Evolutionary conservation across 495 filamentous ascomycete genomes (phyloP), one percentile per base, ranked within the genome.

Genomic region (Amorphotheca resinae): DNA sequence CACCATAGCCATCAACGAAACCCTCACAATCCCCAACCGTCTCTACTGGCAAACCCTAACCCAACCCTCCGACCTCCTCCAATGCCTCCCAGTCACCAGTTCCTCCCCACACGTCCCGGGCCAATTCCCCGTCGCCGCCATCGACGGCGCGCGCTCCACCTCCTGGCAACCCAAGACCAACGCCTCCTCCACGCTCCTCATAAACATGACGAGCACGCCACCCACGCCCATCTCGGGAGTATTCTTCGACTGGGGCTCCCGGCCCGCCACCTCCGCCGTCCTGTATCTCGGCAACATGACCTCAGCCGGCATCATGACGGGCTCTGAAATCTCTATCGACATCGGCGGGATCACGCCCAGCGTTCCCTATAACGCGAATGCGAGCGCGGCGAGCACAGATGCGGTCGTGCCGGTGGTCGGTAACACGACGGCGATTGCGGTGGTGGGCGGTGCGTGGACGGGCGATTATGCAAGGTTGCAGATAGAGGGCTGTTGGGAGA

Each of bases 81-180:
- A 88, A 63, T 87, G 82, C 60, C 64, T 65, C 14, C 65, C 75
- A 1, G 70, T 72, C 9, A 49, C 51, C 21, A 77, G 76, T 0
- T 42, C 53, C 0, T 51, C 68, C 36, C 50, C 49, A 0, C 80
- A 73, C 56, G 61, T 69, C 20, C 66, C 75, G 0, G 83, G 83
- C 18, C 83, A 88, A 57, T 82, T 84, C 64, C 82, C 83, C 1
- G 64, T 81, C 23, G 67, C 72, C 0, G 79, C 76, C 0, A 72
- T 82, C 20, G 83, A 88, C 49, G 83, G 83, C 35, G 74, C 77
- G 1, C 66, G 72, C 0, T 70, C 73, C 21, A 88, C 83, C 0
- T 72, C 72, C 38, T 88, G 83, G 83, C 81, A 84, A 51, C 81
- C 83, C 0, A 55, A 61, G 1, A 56, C 61, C 3, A 66, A 74